phyloP scores from a whole-genome alignment of 2,329 filamentous ascomycete species.

The Remersonia thermophila region DNA sequence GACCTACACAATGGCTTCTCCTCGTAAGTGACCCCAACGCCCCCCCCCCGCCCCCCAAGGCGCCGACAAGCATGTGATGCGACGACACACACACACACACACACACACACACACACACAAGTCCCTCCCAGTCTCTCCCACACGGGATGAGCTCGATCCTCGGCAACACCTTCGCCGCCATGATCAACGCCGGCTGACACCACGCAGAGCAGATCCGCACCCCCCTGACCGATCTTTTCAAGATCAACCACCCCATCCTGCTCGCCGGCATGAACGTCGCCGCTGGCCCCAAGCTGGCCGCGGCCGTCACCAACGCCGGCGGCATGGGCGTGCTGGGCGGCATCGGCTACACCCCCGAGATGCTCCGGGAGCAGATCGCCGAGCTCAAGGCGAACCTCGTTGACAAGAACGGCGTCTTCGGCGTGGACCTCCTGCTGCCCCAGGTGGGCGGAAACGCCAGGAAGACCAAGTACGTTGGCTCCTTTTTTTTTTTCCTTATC shows the following conservation, averaged over 20 bases:
- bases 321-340: slow-evolving; percentile 94
- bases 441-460: slow-evolving; percentile 89
- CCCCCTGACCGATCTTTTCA: slow-evolving; percentile 85
- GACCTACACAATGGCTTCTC: slow-evolving; percentile 56
- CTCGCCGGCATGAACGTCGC: slow-evolving; percentile 99
- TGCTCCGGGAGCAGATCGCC: slow-evolving; percentile 87
- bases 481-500: no score
- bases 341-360: slow-evolving; percentile 90
- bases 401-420: slow-evolving; percentile 91
- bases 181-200: slow-evolving; percentile 1
- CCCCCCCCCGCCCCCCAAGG: not conserved
- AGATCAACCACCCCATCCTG: slow-evolving; percentile 93
- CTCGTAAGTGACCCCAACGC: slow-evolving; percentile 52
- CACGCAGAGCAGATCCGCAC: slow-evolving; percentile 74
- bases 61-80: no score
- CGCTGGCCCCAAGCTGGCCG: slow-evolving; percentile 88
- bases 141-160: not conserved
- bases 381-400: slow-evolving; percentile 81
- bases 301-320: slow-evolving; percentile 92
- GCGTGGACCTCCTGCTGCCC: slow-evolving; percentile 83
- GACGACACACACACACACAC: no score
- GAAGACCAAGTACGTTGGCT: slow-evolving; percentile 66
- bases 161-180: not conserved
- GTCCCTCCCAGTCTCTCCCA: no score
- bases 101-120: no score